Conservation (phyloP, 2,329 filamentous ascomycete genomes). For the Aspergillus texensis region DNA sequence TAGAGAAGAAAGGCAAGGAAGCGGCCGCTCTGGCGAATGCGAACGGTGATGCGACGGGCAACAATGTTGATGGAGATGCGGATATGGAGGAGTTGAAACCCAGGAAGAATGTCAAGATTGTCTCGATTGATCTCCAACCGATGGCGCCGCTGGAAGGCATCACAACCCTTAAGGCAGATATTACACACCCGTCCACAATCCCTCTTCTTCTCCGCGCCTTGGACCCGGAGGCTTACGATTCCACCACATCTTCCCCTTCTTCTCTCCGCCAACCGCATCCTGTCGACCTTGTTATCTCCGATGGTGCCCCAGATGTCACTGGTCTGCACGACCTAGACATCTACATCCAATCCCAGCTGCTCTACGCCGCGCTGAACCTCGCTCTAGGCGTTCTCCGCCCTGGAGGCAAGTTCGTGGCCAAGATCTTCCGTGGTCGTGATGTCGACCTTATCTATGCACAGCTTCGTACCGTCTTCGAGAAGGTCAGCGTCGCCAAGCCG, state of each 20-base stretch:
- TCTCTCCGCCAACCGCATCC: conserved; percentile 66
- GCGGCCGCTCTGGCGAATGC: conserved; percentile 27
- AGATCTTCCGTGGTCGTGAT: conserved; percentile 93
- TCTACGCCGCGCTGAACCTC: conserved; percentile 91
- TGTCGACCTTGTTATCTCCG: conserved; percentile 91
- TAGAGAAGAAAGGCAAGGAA: conserved; percentile 75
- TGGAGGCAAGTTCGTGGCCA: conserved; percentile 94
- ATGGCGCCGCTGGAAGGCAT: conserved; percentile 94
- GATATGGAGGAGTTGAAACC: conserved; percentile 47
- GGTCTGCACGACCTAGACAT: conserved; percentile 97
- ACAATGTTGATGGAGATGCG: conserved; percentile 30
- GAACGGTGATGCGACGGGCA: conserved; percentile 26
- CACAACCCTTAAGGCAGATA: conserved; percentile 88
- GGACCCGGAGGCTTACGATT: conserved; percentile 67
- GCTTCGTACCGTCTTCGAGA: conserved; percentile 84
- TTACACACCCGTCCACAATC: conserved; percentile 94
- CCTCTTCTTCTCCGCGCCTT: conserved; percentile 83
- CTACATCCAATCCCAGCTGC: conserved; percentile 93
- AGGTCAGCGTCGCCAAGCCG: conserved; percentile 89
- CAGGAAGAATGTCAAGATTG: conserved; percentile 81
- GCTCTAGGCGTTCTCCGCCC: conserved; percentile 89
- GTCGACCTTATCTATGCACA: conserved; percentile 96
- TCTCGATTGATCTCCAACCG: conserved; percentile 92
- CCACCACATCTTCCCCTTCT: conserved; percentile 37
- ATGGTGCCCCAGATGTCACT: conserved; percentile 94